Evolutionary conservation across 257 asterid species (phyloP).

Genomic region (Fraxinus quadrangulata): DNA sequence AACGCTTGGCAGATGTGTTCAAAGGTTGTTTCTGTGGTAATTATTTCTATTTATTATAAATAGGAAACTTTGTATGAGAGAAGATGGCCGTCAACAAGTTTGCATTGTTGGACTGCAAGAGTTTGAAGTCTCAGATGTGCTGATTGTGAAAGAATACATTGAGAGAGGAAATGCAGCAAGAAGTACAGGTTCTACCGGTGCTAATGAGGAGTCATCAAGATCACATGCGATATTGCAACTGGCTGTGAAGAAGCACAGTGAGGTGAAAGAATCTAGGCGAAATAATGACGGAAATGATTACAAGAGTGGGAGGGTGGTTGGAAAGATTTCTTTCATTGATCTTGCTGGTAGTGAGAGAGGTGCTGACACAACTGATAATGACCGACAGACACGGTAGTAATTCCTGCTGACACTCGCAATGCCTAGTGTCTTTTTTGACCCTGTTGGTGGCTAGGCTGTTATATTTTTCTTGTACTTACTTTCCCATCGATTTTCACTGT

Average conservation of each 20-base stretch:
- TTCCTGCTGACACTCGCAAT: constrained; percentile 21
- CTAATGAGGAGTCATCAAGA: constrained; percentile 96
- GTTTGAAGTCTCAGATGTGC: constrained; percentile 94
- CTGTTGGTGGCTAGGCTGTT: constrained; percentile 12
- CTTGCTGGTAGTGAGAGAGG: constrained; percentile 99
- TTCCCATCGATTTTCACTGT: neutral
- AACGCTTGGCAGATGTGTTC: neutral
- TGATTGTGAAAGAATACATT: constrained; percentile 84
- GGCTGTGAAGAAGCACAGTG: constrained; percentile 81
- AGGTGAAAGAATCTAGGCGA: constrained; percentile 78
- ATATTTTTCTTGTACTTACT: neutral
- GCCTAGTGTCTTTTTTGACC: constrained; percentile 4
- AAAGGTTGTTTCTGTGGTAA: neutral
- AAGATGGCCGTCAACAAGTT: constrained; percentile 95
- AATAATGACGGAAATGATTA: constrained; percentile 74
- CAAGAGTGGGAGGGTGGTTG: constrained; percentile 77
- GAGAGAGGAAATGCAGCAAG: constrained; percentile 89
- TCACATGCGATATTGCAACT: constrained; percentile 96
- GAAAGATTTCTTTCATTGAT: constrained; percentile 95
- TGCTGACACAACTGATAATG: constrained; percentile 98
- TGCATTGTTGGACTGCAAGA: constrained; percentile 99
- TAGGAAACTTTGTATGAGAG: constrained; percentile 97
- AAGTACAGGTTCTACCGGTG: constrained; percentile 98
- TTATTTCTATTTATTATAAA: constrained; percentile 19
- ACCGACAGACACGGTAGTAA: constrained; percentile 85